Conservation (phyloP, 148 eudicot species). For the Chenopodium formosanum region DNA sequence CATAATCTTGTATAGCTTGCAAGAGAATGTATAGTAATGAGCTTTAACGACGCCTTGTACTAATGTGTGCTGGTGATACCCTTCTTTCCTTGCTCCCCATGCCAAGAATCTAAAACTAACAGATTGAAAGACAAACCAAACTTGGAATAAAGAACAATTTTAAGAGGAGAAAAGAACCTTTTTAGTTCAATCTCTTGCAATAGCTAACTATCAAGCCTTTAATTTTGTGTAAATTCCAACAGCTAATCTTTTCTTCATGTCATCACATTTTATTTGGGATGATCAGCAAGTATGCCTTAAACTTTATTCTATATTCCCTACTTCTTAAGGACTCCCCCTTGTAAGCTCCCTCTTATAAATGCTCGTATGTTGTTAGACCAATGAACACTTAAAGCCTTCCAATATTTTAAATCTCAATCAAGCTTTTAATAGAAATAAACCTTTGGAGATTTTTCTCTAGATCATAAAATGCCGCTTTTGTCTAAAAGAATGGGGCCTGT, state of each 20-base stretch:
- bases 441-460: neutral
- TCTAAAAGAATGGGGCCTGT: constrained; percentile 40
- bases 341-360: constrained; percentile 14
- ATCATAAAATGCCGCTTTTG: constrained; percentile 31
- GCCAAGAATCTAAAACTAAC: constrained; percentile 51
- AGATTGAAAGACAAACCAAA: constrained; percentile 25
- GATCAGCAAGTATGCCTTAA: constrained; percentile 8
- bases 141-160: constrained; percentile 37
- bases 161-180: constrained; percentile 43
- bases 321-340: constrained; percentile 10
- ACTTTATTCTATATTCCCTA: constrained; percentile 54
- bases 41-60: neutral
- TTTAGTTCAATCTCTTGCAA: constrained; percentile 11
- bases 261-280: constrained; percentile 12
- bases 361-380: neutral
- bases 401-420: neutral
- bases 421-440: no score
- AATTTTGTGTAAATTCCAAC: constrained; percentile 28
- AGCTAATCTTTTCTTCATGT: constrained; percentile 22
- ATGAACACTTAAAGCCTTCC: neutral
- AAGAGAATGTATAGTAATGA: neutral
- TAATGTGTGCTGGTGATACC: constrained; percentile 19
- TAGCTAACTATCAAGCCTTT: constrained; percentile 12
- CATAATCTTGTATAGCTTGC: neutral
- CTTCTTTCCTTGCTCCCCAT: constrained; percentile 59